Percentiles rank a stretch among this genome's conserved stretches.
Evolutionary conservation across 495 filamentous ascomycete species (phyloP).

Genomic region (Penicillium bovifimosum): DNA sequence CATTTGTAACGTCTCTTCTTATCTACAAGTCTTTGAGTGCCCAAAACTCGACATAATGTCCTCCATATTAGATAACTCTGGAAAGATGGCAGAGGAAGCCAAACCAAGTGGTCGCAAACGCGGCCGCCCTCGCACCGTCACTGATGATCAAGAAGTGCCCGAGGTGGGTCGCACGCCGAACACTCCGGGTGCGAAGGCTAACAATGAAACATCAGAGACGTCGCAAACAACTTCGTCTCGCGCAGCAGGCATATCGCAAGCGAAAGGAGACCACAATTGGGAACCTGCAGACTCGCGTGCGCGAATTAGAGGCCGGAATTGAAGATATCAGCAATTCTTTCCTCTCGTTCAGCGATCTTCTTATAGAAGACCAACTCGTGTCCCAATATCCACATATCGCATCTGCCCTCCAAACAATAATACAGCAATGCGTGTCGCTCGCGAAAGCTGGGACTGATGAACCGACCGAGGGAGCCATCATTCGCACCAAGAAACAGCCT

Average conservation of each 20-base stretch:
- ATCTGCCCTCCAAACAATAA: conserved; percentile 40
- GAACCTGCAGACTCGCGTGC: conserved; percentile 62
- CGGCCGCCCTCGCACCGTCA: conserved; percentile 22
- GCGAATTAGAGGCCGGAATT: conserved; percentile 60
- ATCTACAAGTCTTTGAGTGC: no score
- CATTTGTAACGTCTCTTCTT: background rate
- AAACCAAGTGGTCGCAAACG: conserved; percentile 18
- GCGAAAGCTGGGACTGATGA: conserved; percentile 30
- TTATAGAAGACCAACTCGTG: conserved; percentile 45
- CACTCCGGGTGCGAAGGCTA: background rate
- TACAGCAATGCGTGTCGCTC: conserved; percentile 42
- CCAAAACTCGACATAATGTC: no score
- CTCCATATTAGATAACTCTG: background rate
- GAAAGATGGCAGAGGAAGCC: conserved; percentile 8
- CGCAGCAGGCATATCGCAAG: conserved; percentile 77
- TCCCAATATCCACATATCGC: conserved; percentile 31
- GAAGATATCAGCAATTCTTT: conserved; percentile 74
- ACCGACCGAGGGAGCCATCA: conserved; percentile 3
- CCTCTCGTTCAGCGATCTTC: conserved; percentile 59
- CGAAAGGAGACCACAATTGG: conserved; percentile 83
- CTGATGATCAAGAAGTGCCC: conserved; percentile 21
- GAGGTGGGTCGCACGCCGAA: conserved; percentile 14
- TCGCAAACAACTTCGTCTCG: conserved; percentile 79
- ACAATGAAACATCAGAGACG: conserved; percentile 35
- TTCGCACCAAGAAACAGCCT: background rate